phyloP scores from a whole-genome alignment of 2,329 filamentous ascomycete genomes.

The Fusarium sp. region DNA sequence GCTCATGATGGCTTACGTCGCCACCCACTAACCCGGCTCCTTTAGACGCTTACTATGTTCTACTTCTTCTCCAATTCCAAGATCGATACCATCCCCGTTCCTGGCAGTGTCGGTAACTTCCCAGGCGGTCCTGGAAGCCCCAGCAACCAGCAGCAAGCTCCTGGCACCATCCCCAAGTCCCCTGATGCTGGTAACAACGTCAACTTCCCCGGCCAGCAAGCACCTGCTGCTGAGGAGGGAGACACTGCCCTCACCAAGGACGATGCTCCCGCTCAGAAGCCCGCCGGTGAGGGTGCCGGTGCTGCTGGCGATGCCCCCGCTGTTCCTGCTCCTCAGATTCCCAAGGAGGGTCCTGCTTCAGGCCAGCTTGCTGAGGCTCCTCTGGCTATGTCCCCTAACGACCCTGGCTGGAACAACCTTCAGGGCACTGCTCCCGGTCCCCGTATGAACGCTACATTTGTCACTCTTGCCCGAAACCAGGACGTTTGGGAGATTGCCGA shows the following conservation, averaged over 20 bases:
- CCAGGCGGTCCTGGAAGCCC: slow-evolving; percentile 38
- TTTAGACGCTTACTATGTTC: slow-evolving; percentile 59
- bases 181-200: slow-evolving; percentile 33
- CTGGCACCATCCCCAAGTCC: slow-evolving; percentile 30
- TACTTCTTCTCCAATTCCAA: slow-evolving; percentile 78
- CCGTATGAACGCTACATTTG: slow-evolving; percentile 96
- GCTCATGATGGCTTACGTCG: slow-evolving; percentile 5
- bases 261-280: slow-evolving; percentile 29
- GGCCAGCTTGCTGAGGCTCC: slow-evolving; percentile 14
- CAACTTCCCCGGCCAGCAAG: slow-evolving; percentile 36
- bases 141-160: slow-evolving; percentile 28
- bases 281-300: slow-evolving; percentile 19
- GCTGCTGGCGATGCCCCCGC: background rate
- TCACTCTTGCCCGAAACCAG: slow-evolving; percentile 90
- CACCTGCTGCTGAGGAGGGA: slow-evolving; percentile 17
- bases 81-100: slow-evolving; percentile 52
- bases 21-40: slow-evolving; percentile 20
- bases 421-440: slow-evolving; percentile 66
- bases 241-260: slow-evolving; percentile 34
- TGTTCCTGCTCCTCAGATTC: slow-evolving; percentile 1
- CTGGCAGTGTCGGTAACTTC: slow-evolving; percentile 28
- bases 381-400: slow-evolving; percentile 61
- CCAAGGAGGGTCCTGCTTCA: slow-evolving; percentile 48
- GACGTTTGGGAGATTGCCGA: slow-evolving; percentile 97
- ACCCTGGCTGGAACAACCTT: slow-evolving; percentile 62